Base-by-base conservation (phyloP, 768 basidiomycete species). In the Leucosporidium yakuticum region DNA sequence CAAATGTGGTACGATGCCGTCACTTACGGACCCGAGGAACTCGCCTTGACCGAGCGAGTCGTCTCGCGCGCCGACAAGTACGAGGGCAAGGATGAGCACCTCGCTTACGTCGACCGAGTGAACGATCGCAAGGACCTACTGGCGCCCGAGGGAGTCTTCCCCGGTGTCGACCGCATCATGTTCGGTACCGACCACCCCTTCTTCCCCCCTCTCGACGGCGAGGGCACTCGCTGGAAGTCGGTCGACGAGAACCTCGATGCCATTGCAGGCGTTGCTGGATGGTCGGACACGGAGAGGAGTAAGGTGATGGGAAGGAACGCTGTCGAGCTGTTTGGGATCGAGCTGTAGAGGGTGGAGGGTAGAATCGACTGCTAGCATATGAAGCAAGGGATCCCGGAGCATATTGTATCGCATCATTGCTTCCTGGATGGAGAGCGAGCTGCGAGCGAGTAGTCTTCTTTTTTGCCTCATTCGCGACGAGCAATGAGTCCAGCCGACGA, bases 171-270 rank as follows among this genome's bases (percentile, higher is more conserved):
- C 19, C 67, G 73, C 14, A 68, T 74, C 54, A n/a, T 91, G 48
- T 92, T 90, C 74, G 91, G 91, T 8, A 74, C 71, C 36, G 91
- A 92, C 76, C 88, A 92, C 77, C 91, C 90, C 0, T 92, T 92
- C 82, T 93, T 93, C 80, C 91, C 91, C 21, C 91, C 91, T 3
- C 82, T 92, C 49, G 65, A 62, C 5, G 68, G 65, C 50, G 50
- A 79, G 80, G 57, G 83, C 81, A 9, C 39, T 8, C 90, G 85
- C 76, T 93, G 91, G 91, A 83, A 80, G 79, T 90, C 89, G 75
- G 91, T 91, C 4, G 85, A 88, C 34, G 89, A 91, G 73, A 94
- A 92, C 78, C 76, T 92, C 64, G 85, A 88, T 63, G 90, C 91
- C 2, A 90, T 93, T 66, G 82, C 85, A 54, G 80, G 77, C 6